These are phyloP conservation scores for Neurospora cerealis DNA, from an alignment of 495 filamentous ascomycete genomes.

Conservation along the genomic window DNA sequence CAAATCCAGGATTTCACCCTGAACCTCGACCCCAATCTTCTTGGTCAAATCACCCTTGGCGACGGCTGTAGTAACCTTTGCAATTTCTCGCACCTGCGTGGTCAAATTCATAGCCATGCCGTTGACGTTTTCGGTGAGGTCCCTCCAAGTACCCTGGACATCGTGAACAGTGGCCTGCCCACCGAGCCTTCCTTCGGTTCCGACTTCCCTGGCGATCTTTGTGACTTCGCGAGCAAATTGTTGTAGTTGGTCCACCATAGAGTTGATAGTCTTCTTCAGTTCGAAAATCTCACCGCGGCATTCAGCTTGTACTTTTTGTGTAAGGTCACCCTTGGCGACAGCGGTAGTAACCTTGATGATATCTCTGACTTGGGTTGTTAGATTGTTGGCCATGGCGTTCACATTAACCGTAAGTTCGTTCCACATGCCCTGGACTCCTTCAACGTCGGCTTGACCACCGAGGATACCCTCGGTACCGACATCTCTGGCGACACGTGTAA, in stretches of 20 bases:
- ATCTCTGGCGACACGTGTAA: constrained; percentile 91
- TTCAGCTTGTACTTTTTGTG: constrained; percentile 92
- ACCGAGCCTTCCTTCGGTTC: constrained; percentile 89
- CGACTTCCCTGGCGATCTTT: constrained; percentile 94
- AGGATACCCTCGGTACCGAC: constrained; percentile 96
- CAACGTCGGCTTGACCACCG: constrained; percentile 92
- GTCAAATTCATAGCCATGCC: constrained; percentile 98
- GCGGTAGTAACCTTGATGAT: constrained; percentile 98
- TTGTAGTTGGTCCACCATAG: constrained; percentile 95
- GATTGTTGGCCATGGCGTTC: constrained; percentile 96
- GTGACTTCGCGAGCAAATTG: constrained; percentile 97
- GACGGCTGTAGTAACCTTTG: constrained; percentile 94
- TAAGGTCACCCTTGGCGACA: constrained; percentile 91
- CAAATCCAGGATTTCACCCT: constrained; percentile 88
- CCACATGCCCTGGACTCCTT: constrained; percentile 77
- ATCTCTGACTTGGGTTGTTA: constrained; percentile 95
- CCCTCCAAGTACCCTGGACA: constrained; percentile 95
- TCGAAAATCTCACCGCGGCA: constrained; percentile 95
- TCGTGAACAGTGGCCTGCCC: constrained; percentile 96
- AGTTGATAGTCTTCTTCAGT: constrained; percentile 95
- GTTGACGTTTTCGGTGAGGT: constrained; percentile 95
- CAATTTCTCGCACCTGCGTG: constrained; percentile 96
- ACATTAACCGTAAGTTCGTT: constrained; percentile 97
- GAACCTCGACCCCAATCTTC: constrained; percentile 92
- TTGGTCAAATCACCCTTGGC: constrained; percentile 89